Evolutionary conservation across 768 basidiomycete genomes (phyloP).

Genomic region (Russula olivacea): DNA sequence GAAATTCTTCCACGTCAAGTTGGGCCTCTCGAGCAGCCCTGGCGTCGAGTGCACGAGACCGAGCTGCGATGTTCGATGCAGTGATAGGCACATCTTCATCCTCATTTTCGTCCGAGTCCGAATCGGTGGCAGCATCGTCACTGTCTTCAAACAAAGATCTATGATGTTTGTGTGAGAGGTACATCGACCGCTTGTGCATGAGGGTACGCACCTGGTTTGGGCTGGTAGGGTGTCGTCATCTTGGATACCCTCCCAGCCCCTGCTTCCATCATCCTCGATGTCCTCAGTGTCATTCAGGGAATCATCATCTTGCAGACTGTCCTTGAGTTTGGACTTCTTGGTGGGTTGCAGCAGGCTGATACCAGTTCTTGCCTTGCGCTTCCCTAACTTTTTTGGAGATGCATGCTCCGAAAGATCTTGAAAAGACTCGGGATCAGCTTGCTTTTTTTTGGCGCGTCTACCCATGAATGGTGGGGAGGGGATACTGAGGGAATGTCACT

Average conservation of each 20-base stretch:
- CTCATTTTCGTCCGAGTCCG: constrained; percentile 37
- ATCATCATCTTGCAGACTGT: constrained; percentile 24
- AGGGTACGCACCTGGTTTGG: constrained; percentile 35
- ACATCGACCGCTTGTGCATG: background rate
- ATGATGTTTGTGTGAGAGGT: background rate
- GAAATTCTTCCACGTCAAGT: constrained; percentile 61
- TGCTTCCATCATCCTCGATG: constrained; percentile 33
- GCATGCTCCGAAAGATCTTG: constrained; percentile 34
- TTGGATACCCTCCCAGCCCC: constrained; percentile 60
- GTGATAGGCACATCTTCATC: constrained; percentile 54
- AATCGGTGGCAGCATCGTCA: constrained; percentile 42
- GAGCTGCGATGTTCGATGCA: constrained; percentile 75
- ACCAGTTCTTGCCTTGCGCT: constrained; percentile 58
- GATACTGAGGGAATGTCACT: background rate
- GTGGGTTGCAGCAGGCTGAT: constrained; percentile 30
- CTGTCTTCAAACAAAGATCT: constrained; percentile 46
- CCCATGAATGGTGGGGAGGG: constrained; percentile 48
- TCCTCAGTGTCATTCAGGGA: constrained; percentile 32
- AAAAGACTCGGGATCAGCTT: constrained; percentile 60
- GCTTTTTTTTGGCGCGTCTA: constrained; percentile 80
- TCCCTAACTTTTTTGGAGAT: constrained; percentile 56
- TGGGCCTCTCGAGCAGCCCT: constrained; percentile 61
- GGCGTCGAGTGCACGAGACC: constrained; percentile 71
- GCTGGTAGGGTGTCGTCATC: constrained; percentile 43
- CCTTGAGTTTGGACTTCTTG: constrained; percentile 33